phyloP scores from a whole-genome alignment of 768 basidiomycete species.

The Hortiboletus flavorubellus region DNA sequence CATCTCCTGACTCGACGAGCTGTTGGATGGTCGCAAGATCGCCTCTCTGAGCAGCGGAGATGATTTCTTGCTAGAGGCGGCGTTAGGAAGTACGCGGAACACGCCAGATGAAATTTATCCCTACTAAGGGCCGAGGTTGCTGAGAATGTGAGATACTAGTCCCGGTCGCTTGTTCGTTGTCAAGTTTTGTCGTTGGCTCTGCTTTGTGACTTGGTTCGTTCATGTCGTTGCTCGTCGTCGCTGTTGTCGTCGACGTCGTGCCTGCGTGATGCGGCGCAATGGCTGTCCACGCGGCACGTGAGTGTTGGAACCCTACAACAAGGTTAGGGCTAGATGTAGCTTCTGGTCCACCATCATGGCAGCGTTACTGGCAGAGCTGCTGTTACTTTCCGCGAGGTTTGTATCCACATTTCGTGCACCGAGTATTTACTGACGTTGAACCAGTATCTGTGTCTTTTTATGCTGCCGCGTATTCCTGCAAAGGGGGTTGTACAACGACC shows the following conservation, averaged over 20 bases:
- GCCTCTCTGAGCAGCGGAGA: constrained; percentile 85
- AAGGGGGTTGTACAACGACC: constrained; percentile 55
- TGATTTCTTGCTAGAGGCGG: constrained; percentile 51
- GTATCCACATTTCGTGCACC: not conserved
- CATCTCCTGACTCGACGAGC: constrained; percentile 69
- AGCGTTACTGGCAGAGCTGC: constrained; percentile 15
- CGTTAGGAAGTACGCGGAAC: constrained; percentile 1
- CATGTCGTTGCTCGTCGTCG: constrained; percentile 25
- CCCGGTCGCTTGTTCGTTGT: constrained; percentile 27
- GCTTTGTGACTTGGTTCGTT: constrained; percentile 29
- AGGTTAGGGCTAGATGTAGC: constrained; percentile 29
- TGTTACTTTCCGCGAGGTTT: constrained; percentile 21
- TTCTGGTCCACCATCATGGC: not conserved
- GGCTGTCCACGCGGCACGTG: constrained; percentile 10
- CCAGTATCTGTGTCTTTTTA: constrained; percentile 50
- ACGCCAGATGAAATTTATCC: not conserved
- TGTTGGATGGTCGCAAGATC: constrained; percentile 63
- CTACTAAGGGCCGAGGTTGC: constrained; percentile 23
- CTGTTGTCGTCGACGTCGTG: constrained; percentile 15
- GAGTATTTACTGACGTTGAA: not conserved
- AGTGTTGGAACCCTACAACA: constrained; percentile 24
- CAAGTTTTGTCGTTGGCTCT: constrained; percentile 28
- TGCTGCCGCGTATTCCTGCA: constrained; percentile 59
- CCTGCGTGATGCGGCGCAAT: not conserved
- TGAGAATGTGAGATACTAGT: constrained; percentile 26